phyloP scores from a whole-genome alignment of 2,329 filamentous ascomycete species.

The Fusarium acutatum region DNA sequence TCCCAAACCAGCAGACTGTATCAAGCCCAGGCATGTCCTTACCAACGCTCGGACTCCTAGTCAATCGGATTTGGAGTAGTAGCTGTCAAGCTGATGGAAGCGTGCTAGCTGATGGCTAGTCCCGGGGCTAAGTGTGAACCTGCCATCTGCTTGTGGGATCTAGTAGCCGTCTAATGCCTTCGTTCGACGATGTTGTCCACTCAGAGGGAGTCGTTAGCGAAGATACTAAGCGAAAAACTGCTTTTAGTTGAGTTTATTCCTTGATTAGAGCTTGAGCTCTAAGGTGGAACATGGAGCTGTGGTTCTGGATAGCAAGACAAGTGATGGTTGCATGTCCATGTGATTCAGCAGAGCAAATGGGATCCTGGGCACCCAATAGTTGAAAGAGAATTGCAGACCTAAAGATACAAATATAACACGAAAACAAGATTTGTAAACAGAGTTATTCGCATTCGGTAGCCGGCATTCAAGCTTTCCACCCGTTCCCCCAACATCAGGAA shows the following conservation, averaged over 20 bases:
- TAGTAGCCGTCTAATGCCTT: not conserved
- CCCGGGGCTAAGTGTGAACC: not conserved
- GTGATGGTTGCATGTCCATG: not conserved
- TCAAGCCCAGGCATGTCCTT: not conserved
- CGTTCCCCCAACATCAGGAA: not conserved
- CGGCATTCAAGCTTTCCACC: not conserved
- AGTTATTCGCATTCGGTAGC: not conserved
- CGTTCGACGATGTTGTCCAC: not conserved
- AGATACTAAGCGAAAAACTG: rapidly evolving
- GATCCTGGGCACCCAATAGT: not conserved
- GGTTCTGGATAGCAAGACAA: too few species aligned
- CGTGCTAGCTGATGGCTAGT: not conserved
- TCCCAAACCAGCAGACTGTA: not conserved
- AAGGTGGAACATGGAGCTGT: too few species aligned
- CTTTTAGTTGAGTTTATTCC: rapidly evolving
- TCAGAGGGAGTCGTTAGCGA: not conserved
- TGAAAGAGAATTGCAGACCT: not conserved
- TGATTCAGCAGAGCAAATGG: not conserved
- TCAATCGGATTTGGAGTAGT: not conserved
- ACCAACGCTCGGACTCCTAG: not conserved
- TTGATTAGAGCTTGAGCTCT: not conserved
- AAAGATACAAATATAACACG: rapidly evolving
- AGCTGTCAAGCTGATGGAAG: not conserved
- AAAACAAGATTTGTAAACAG: rapidly evolving
- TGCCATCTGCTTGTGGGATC: too few species aligned